Evolutionary conservation across 768 basidiomycete genomes (phyloP).

Genomic region (Leccinum barrowsii): DNA sequence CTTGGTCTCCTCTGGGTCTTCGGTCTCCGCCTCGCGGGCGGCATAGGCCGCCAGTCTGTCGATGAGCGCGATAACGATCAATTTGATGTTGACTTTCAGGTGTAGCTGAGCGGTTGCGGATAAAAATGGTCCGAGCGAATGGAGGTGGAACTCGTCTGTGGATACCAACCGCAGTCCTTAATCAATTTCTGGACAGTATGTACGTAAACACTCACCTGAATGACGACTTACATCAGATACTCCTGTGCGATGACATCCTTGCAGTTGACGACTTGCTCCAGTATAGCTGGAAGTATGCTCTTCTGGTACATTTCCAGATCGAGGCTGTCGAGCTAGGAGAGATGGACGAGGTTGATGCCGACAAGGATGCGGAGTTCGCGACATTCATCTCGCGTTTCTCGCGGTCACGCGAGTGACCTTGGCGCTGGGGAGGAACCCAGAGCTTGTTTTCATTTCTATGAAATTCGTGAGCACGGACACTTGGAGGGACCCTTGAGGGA

Average conservation of each 20-base stretch:
- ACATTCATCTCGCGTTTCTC: too few species aligned
- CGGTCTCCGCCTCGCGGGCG: conserved; percentile 94
- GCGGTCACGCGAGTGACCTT: too few species aligned
- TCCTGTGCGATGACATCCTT: conserved; percentile 83
- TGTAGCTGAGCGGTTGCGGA: conserved; percentile 95
- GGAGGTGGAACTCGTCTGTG: conserved; percentile 97
- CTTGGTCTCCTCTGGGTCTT: conserved; percentile 93
- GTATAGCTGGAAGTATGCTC: too few species aligned
- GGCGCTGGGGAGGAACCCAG: conserved; percentile 95
- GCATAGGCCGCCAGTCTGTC: conserved; percentile 95
- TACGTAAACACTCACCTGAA: conserved; percentile 63
- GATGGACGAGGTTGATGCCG: too few species aligned
- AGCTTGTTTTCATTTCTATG: conserved; percentile 98
- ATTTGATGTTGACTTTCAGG: conserved; percentile 97
- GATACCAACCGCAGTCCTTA: conserved; percentile 64
- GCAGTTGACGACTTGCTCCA: conserved; percentile 76
- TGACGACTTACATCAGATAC: conserved; percentile 94
- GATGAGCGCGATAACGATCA: conserved; percentile 96
- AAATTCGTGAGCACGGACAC: conserved; percentile 98
- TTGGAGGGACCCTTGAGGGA: conserved; percentile 80
- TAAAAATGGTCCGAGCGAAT: conserved; percentile 93
- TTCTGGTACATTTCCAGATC: too few species aligned
- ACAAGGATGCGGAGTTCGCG: too few species aligned
- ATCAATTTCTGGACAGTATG: neutral
- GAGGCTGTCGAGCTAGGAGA: too few species aligned